Conservation (phyloP, 2,329 filamentous ascomycete species). For the Cryphonectria parasitica region DNA sequence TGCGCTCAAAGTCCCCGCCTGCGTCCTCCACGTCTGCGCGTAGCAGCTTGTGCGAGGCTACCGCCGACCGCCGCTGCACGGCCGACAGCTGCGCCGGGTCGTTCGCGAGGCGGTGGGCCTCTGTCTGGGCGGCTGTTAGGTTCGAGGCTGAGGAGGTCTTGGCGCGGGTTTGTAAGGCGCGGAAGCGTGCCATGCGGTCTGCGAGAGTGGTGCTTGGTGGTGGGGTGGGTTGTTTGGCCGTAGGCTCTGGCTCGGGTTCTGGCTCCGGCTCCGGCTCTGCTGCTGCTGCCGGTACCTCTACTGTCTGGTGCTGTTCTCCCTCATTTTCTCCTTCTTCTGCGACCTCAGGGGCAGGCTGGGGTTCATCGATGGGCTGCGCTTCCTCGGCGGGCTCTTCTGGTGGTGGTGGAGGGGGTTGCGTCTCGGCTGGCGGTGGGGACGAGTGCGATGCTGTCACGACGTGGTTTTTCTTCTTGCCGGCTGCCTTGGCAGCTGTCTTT, state of each 20-base stretch:
- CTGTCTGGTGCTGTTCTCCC: neutral
- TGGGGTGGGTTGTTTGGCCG: neutral
- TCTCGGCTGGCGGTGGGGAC: slow-evolving; percentile 23
- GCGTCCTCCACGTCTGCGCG: slow-evolving; percentile 86
- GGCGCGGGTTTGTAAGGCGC: slow-evolving; percentile 80
- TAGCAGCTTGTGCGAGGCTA: slow-evolving; percentile 88
- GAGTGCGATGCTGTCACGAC: slow-evolving; percentile 24
- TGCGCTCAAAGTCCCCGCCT: slow-evolving; percentile 94
- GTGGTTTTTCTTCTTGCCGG: slow-evolving; percentile 18
- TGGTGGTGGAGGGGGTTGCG: slow-evolving; percentile 1
- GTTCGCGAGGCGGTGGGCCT: slow-evolving; percentile 77
- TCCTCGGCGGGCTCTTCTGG: slow-evolving; percentile 17
- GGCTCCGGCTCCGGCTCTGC: slow-evolving; percentile 16
- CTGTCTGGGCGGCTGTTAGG: slow-evolving; percentile 79
- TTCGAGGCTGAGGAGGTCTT: slow-evolving; percentile 75
- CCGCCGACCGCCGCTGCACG: slow-evolving; percentile 82
- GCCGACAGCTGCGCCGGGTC: slow-evolving; percentile 78
- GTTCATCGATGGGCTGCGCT: slow-evolving; percentile 13
- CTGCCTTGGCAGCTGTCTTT: slow-evolving; percentile 34
- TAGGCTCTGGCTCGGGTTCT: slow-evolving; percentile 1
- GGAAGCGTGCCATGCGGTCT: slow-evolving; percentile 81
- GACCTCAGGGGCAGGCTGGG: slow-evolving; percentile 18
- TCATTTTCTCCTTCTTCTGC: slow-evolving; percentile 15
- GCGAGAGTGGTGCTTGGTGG: slow-evolving; percentile 50
- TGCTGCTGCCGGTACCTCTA: slow-evolving; percentile 19